Evolutionary conservation across 129 eudicot species (phyloP).

Genomic region (Arctium minus): DNA sequence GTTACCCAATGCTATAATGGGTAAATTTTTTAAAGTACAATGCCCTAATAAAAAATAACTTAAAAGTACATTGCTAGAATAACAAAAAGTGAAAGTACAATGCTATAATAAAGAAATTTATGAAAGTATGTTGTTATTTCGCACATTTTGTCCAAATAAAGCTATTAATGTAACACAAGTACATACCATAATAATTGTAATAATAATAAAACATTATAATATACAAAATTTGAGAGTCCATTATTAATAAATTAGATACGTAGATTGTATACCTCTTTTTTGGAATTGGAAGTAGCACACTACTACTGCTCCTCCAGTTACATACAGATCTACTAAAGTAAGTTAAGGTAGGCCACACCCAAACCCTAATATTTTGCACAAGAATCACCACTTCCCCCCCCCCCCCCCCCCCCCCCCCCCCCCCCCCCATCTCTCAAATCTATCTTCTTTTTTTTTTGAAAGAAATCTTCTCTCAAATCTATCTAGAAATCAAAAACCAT

Average conservation of each 20-base stretch:
- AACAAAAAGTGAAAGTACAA: too few species aligned
- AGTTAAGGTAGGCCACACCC: slow-evolving; percentile 31
- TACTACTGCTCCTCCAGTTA: not conserved
- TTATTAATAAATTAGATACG: too few species aligned
- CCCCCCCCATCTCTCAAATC: not conserved
- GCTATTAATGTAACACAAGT: too few species aligned
- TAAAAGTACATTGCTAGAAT: too few species aligned
- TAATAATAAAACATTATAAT: too few species aligned
- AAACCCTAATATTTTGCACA: slow-evolving; percentile 15
- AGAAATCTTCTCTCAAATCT: not conserved
- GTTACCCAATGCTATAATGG: too few species aligned
- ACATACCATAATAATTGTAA: too few species aligned
- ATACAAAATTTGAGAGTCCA: not conserved
- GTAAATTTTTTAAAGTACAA: too few species aligned
- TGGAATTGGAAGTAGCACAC: slow-evolving; percentile 12
- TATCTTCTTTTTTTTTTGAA: not conserved
- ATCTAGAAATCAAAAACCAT: slow-evolving; percentile 19
- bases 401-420: not conserved
- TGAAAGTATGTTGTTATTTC: too few species aligned
- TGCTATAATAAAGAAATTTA: too few species aligned
- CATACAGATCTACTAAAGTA: slow-evolving; percentile 12
- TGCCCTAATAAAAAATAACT: too few species aligned
- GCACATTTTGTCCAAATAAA: too few species aligned
- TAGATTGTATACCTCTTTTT: not conserved
- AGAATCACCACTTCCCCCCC: not conserved